Evolutionary conservation across 805 yeast species (phyloP).

Genomic region (Blastobotrys chiropterorum): DNA sequence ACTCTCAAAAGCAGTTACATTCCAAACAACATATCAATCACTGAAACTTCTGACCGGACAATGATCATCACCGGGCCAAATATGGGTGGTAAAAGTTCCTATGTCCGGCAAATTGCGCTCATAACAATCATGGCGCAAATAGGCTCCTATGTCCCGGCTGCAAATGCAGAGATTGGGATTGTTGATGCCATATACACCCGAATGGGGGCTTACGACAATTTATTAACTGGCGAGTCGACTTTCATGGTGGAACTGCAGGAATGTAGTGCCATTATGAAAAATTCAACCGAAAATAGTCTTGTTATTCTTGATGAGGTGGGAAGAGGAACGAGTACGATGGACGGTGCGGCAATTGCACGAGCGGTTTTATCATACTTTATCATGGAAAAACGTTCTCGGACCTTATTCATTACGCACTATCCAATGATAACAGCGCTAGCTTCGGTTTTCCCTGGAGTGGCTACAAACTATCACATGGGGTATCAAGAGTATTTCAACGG

Average conservation of each 20-base stretch:
- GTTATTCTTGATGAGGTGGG: constrained; percentile 73
- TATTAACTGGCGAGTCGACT: constrained; percentile 71
- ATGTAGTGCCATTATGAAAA: constrained; percentile 49
- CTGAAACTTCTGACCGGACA: constrained; percentile 41
- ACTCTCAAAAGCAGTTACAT: constrained; percentile 44
- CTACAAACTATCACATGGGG: constrained; percentile 69
- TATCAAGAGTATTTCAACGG: constrained; percentile 35
- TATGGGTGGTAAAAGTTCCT: constrained; percentile 83
- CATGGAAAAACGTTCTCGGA: constrained; percentile 41
- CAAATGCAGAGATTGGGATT: constrained; percentile 52
- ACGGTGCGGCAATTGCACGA: constrained; percentile 79
- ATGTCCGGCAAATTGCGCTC: constrained; percentile 67
- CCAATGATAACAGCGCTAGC: constrained; percentile 56
- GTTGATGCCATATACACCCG: constrained; percentile 51
- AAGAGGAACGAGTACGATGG: constrained; percentile 65
- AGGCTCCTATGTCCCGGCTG: constrained; percentile 72
- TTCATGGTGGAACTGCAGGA: constrained; percentile 74
- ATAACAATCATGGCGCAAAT: constrained; percentile 67
- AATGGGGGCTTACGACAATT: constrained; percentile 60
- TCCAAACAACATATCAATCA: constrained; percentile 57
- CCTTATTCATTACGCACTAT: constrained; percentile 80
- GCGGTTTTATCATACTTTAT: constrained; percentile 59
- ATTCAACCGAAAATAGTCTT: constrained; percentile 48
- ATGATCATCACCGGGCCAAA: constrained; percentile 78
- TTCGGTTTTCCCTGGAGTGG: constrained; percentile 32